Percentiles rank a stretch among this genome's conserved stretches.
These are phyloP conservation scores for Diplodia seriata DNA, from an alignment of 2,329 filamentous ascomycete species.

Conservation along the genomic window DNA sequence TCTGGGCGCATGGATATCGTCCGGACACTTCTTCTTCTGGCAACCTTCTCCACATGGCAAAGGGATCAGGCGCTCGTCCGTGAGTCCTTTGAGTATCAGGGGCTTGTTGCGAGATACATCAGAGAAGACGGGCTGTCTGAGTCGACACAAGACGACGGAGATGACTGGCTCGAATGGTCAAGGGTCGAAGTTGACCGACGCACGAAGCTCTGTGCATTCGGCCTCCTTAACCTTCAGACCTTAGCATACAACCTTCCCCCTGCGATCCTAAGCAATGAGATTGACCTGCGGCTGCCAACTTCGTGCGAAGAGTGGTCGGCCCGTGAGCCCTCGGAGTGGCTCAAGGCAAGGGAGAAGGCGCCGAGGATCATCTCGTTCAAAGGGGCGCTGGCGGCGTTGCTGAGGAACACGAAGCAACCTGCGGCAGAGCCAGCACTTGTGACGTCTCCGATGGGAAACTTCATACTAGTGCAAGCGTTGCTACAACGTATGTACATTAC, in stretches of 20 bases:
- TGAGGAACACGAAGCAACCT: constrained; percentile 34
- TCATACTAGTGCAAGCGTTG: constrained; percentile 13
- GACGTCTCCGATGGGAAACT: constrained; percentile 17
- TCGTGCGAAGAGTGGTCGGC: constrained; percentile 21
- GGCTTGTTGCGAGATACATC: constrained; percentile 9
- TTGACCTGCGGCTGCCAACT: constrained; percentile 2
- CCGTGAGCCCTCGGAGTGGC: constrained; percentile 2
- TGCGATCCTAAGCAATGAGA: constrained; percentile 3
- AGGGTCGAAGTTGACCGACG: constrained; percentile 8
- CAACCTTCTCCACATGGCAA: constrained; percentile 18
- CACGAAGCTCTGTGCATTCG: constrained; percentile 20
- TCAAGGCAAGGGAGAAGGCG: constrained; percentile 31
- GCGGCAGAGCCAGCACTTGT: constrained; percentile 24
- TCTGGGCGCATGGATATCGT: constrained; percentile 37
- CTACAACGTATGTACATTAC: constrained; percentile 16
- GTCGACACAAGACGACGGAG: not conserved
- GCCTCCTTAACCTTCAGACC: constrained; percentile 18
- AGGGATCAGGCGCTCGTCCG: constrained; percentile 10
- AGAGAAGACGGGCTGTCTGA: constrained; percentile 17
- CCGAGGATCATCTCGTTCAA: constrained; percentile 32
- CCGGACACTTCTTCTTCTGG: constrained; percentile 14
- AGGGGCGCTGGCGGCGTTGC: constrained; percentile 40
- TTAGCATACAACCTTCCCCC: constrained; percentile 14
- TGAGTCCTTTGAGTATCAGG: constrained; percentile 20
- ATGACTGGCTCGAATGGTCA: constrained; percentile 16